Percentiles rank a stretch among this genome's conserved stretches.
Conservation (phyloP, 208 protist species). For the Trypanosoma melophagium region DNA sequence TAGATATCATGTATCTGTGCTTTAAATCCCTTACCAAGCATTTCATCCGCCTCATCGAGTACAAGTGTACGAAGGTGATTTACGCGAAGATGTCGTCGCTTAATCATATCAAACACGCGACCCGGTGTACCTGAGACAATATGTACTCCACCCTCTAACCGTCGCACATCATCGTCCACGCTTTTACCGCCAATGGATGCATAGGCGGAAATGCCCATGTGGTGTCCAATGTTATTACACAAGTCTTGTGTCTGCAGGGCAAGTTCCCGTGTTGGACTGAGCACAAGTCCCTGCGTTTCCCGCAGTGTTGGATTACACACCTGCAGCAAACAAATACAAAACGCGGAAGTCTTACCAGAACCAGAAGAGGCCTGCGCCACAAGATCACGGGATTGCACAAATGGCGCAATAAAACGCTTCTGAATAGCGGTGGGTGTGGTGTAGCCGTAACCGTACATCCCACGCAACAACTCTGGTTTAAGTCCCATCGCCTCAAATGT, state of each 20-base stretch:
- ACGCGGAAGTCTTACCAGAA: conserved; percentile 98
- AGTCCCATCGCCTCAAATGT: conserved; percentile 90
- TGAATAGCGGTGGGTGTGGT: conserved; percentile 98
- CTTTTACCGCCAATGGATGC: conserved; percentile 90
- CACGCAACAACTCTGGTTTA: conserved; percentile 82
- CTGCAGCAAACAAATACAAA: conserved; percentile 93
- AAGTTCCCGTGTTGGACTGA: conserved; percentile 98
- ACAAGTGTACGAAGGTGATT: conserved; percentile 93
- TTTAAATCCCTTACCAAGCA: conserved; percentile 99
- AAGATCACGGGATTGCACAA: conserved; percentile 90
- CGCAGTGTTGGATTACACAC: conserved; percentile 70
- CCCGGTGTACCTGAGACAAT: conserved; percentile 98
- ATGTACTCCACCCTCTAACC: conserved; percentile 90
- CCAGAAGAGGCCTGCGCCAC: conserved; percentile 98
- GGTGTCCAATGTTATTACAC: conserved; percentile 92
- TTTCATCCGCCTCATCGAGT: conserved; percentile 99
- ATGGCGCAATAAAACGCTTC: conserved; percentile 94
- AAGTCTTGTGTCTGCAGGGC: conserved; percentile 96
- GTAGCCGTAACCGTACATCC: conserved; percentile 99
- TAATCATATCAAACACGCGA: conserved; percentile 98
- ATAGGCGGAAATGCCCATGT: conserved; percentile 91
- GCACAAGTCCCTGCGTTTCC: conserved; percentile 95
- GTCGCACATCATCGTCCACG: conserved; percentile 93
- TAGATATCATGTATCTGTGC: conserved; percentile 99
- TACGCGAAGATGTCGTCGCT: conserved; percentile 78